Evolutionary conservation across 257 asterid genomes (phyloP).

Genomic region (Orobanche coerulescens): DNA sequence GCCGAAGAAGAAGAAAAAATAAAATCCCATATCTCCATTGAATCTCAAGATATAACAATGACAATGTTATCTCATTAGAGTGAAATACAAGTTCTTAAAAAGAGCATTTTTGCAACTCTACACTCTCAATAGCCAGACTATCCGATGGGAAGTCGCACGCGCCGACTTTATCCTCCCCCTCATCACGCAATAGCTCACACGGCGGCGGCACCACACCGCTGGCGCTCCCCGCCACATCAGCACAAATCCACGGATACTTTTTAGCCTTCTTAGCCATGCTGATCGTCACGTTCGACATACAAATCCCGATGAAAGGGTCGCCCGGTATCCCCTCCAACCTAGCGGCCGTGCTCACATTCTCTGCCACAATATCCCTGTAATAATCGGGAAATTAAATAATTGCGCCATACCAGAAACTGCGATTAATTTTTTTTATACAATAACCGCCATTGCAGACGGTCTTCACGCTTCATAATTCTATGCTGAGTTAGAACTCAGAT

Average conservation of each 20-base stretch:
- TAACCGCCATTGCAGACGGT: too few species aligned
- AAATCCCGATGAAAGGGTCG: slow-evolving; percentile 69
- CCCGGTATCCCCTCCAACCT: slow-evolving; percentile 76
- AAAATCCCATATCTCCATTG: too few species aligned
- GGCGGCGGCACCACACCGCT: slow-evolving; percentile 61
- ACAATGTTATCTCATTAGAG: too few species aligned
- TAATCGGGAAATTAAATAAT: neutral
- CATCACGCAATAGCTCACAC: slow-evolving; percentile 45
- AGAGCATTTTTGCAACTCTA: slow-evolving; percentile 49
- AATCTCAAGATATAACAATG: too few species aligned
- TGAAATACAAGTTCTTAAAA: too few species aligned
- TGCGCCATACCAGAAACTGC: too few species aligned
- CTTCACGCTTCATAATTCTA: too few species aligned
- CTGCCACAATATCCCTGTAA: slow-evolving; percentile 62
- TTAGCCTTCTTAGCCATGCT: slow-evolving; percentile 59
- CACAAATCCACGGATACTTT: slow-evolving; percentile 70
- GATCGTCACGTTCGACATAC: slow-evolving; percentile 69
- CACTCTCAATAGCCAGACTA: slow-evolving; percentile 42
- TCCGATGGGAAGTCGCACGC: slow-evolving; percentile 59
- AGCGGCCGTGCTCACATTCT: slow-evolving; percentile 65
- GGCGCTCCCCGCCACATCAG: slow-evolving; percentile 45
- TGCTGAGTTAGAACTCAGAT: too few species aligned
- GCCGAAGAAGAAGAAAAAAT: neutral
- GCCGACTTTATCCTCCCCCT: slow-evolving; percentile 31
- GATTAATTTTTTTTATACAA: too few species aligned